phyloP scores from a whole-genome alignment of 1,284 basidiomycete species.

The Heterobasidion annosum region DNA sequence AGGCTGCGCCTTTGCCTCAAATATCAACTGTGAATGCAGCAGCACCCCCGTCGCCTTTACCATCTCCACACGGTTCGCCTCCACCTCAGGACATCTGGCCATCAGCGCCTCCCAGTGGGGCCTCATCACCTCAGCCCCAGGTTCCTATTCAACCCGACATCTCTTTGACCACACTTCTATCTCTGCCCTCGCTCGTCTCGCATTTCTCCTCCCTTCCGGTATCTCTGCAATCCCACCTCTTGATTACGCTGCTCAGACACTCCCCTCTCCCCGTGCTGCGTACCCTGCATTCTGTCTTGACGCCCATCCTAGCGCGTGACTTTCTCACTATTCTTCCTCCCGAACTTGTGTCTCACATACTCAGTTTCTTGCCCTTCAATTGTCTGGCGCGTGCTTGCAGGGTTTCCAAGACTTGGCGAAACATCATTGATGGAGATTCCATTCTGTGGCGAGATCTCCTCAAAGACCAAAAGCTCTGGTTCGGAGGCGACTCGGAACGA shows the following conservation, averaged over 20 bases:
- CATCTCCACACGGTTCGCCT: conserved; percentile 75
- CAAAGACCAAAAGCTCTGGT: conserved; percentile 74
- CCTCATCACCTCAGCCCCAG: conserved; percentile 58
- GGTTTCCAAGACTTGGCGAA: conserved; percentile 75
- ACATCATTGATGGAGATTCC: conserved; percentile 77
- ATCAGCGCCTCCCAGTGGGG: conserved; percentile 65
- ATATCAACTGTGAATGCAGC: conserved; percentile 55
- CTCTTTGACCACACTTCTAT: conserved; percentile 67
- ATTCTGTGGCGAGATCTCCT: conserved; percentile 80
- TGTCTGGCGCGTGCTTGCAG: conserved; percentile 73
- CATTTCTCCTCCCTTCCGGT: conserved; percentile 69
- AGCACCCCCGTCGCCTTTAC: conserved; percentile 73
- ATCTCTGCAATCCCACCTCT: conserved; percentile 74
- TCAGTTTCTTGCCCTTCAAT: conserved; percentile 69
- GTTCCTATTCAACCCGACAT: conserved; percentile 71
- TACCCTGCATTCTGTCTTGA: conserved; percentile 74
- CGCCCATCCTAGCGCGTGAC: conserved; percentile 79
- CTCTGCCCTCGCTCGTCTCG: conserved; percentile 66
- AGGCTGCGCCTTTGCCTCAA: conserved; percentile 45
- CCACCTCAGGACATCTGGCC: conserved; percentile 66
- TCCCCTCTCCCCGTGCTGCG: conserved; percentile 79
- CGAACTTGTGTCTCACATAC: conserved; percentile 74
- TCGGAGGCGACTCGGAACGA: conserved; percentile 69
- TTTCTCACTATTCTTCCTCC: conserved; percentile 81
- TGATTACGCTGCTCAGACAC: conserved; percentile 76